Base-by-base conservation (phyloP, 768 basidiomycete genomes). In the Lactarius tabidus region DNA sequence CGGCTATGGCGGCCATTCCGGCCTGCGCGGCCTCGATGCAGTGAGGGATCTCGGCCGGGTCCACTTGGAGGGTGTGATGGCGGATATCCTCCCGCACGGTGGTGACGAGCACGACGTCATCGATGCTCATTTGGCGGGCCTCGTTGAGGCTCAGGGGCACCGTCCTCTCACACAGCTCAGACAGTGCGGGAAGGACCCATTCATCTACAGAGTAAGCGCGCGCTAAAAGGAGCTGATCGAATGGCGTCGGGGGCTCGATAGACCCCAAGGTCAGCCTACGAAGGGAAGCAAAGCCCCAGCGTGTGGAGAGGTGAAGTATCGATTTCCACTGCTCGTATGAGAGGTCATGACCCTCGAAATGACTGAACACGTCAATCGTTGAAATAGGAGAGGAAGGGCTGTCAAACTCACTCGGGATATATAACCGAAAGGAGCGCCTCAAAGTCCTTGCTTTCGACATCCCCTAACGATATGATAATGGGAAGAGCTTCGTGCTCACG, bases 261-360 rank as follows among this genome's bases (percentile, higher is more conserved):
- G 48, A 57, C 41, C 53, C 43, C 52, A 70, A 52, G 1, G 70
- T 65, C 5, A 70, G 64, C 31, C 62, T 63, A 14, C 70, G 70
- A 51, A 69, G 62, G 12, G 63, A 66, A 7, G 59, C 28, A 38
- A 71, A 71, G 15, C 56, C 59, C 70, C 70, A 71, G n/a, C 56
- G 57, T 2, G 64, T 61, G 39, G 70, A 59, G 20, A 71, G 67
- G 18, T 54, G 63, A 20, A 71, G 65, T 2, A 71, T 67, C 1
- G 67, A 62, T n/a, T 57, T 68, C 70, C 70, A 71, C 33, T 68
- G 62, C 18, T 67, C 68, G 20, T 62, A 67, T 17, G 57, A 63
- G 36, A 67, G 62, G 18, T 35, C 52, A 39, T 60, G 52, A 12
- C 53, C 61, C 20, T 62, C 57, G 29, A 69, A 70, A 43, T 66